A percentile compares a stretch with the other conserved stretches of the same genome.
Evolutionary conservation across 192 early-diverging fungal genomes (phyloP).

Genomic region (Rhizoclosmatium sp.): DNA sequence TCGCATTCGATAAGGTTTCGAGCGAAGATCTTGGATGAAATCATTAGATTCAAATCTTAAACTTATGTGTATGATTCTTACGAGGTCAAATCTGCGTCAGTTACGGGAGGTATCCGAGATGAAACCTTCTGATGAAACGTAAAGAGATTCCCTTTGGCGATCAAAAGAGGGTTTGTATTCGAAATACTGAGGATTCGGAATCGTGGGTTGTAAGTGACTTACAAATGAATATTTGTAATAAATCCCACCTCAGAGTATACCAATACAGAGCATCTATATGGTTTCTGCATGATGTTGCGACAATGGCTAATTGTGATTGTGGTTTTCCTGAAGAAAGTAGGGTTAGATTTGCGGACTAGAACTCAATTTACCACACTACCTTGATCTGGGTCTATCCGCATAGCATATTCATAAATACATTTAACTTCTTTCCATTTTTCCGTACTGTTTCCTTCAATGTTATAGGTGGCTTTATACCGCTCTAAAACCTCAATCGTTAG

Average conservation of each 20-base stretch:
- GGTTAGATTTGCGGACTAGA: background rate
- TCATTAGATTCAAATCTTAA: background rate
- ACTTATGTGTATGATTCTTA: background rate
- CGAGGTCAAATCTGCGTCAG: background rate
- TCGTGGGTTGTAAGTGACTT: too few species aligned
- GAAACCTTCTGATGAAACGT: conserved; percentile 38
- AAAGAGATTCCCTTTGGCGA: conserved; percentile 46
- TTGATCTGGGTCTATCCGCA: conserved; percentile 20
- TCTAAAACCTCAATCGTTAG: conserved; percentile 1
- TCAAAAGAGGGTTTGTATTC: conserved; percentile 36
- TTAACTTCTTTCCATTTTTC: conserved; percentile 11
- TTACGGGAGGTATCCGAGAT: conserved; percentile 12
- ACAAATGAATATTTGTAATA: background rate
- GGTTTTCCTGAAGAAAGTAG: conserved; percentile 44
- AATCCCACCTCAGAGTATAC: conserved; percentile 45
- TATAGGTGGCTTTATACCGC: conserved; percentile 26
- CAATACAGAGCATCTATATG: conserved; percentile 52
- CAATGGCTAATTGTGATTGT: conserved; percentile 49
- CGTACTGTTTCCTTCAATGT: background rate
- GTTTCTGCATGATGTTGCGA: conserved; percentile 37
- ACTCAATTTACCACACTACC: background rate
- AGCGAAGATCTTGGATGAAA: background rate
- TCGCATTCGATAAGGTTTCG: background rate
- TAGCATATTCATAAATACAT: conserved; percentile 12
- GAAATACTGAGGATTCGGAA: conserved; percentile 28